Evolutionary conservation across 1,284 basidiomycete species (phyloP).

Genomic region (Pseudozyma sp.): DNA sequence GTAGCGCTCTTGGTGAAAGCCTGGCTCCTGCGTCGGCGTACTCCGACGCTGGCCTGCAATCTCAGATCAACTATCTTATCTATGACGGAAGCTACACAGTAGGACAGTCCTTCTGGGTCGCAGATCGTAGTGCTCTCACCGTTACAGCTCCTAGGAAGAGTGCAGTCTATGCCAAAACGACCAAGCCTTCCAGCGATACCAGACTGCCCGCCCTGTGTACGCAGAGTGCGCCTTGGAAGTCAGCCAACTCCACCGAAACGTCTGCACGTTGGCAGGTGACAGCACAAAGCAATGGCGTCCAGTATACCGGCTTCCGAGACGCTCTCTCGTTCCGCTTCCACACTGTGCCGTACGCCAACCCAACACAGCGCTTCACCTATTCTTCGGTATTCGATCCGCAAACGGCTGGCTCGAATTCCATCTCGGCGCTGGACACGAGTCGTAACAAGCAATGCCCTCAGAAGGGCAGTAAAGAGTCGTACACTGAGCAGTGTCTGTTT

Average conservation of each 20-base stretch:
- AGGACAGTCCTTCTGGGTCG: slow-evolving; percentile 31
- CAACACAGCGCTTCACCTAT: slow-evolving; percentile 38
- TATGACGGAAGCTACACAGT: slow-evolving; percentile 20
- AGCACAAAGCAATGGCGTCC: slow-evolving; percentile 26
- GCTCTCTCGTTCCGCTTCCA: slow-evolving; percentile 46
- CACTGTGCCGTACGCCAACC: slow-evolving; percentile 41
- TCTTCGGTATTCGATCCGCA: slow-evolving; percentile 32
- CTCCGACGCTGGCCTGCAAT: slow-evolving; percentile 29
- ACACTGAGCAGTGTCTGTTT: slow-evolving; percentile 72
- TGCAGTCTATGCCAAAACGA: background rate
- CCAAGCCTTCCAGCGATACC: slow-evolving; percentile 7
- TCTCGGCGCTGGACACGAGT: slow-evolving; percentile 20
- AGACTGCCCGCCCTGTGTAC: slow-evolving; percentile 38
- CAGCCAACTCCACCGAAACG: slow-evolving; percentile 30
- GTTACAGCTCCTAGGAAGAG: slow-evolving; percentile 3
- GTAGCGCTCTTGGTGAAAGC: slow-evolving; percentile 37
- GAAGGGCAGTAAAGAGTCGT: slow-evolving; percentile 4
- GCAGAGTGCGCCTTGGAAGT: slow-evolving; percentile 35
- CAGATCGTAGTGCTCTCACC: slow-evolving; percentile 13
- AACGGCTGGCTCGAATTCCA: slow-evolving; percentile 3
- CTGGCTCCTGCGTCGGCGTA: slow-evolving; percentile 24
- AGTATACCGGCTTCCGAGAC: slow-evolving; percentile 42
- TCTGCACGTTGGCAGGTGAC: slow-evolving; percentile 27
- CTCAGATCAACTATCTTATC: slow-evolving; percentile 34
- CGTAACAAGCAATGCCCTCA: slow-evolving; percentile 40